A percentile compares a stretch with the other conserved stretches of the same genome.
Conservation (phyloP, 179 eudicot species). For the Spergularia azorica region DNA sequence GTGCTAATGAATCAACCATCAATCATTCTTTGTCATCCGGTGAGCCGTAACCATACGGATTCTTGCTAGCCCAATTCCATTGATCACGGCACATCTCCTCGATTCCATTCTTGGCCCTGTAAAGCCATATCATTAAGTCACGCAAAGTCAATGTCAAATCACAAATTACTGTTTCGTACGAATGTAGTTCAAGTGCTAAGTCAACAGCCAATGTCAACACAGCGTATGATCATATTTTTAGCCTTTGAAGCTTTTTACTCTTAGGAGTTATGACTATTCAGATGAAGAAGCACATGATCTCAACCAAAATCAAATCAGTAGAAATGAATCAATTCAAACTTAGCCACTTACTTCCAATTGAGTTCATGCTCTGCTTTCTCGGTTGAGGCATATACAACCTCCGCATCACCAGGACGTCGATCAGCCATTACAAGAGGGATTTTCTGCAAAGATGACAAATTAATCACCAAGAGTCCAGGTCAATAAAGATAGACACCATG, state of each 20-base stretch:
- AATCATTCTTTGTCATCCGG: slow-evolving; percentile 34
- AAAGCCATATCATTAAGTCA: slow-evolving; percentile 9
- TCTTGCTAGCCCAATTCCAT: slow-evolving; percentile 99
- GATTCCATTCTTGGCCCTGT: slow-evolving; percentile 85
- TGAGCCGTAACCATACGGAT: slow-evolving; percentile 85
- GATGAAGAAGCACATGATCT: neutral
- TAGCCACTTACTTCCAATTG: slow-evolving; percentile 84
- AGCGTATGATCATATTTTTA: neutral
- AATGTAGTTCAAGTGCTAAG: too few species aligned
- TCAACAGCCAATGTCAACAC: neutral
- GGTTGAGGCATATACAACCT: slow-evolving; percentile 83
- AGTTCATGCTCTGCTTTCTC: slow-evolving; percentile 86
- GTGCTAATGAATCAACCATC: slow-evolving; percentile 10
- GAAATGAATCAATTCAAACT: neutral
- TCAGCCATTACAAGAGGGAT: slow-evolving; percentile 76
- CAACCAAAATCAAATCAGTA: neutral
- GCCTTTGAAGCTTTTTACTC: too few species aligned
- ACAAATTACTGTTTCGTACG: neutral
- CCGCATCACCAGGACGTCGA: slow-evolving; percentile 95
- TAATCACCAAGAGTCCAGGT: neutral
- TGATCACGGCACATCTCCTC: slow-evolving; percentile 98
- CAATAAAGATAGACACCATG: neutral
- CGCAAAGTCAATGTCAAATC: neutral
- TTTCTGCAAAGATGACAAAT: slow-evolving; percentile 46
- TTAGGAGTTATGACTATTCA: neutral